A percentile compares a stretch with the other conserved stretches of the same genome.
phyloP scores from a whole-genome alignment of 1,284 basidiomycete species.

The Puccinia brachypodii region DNA sequence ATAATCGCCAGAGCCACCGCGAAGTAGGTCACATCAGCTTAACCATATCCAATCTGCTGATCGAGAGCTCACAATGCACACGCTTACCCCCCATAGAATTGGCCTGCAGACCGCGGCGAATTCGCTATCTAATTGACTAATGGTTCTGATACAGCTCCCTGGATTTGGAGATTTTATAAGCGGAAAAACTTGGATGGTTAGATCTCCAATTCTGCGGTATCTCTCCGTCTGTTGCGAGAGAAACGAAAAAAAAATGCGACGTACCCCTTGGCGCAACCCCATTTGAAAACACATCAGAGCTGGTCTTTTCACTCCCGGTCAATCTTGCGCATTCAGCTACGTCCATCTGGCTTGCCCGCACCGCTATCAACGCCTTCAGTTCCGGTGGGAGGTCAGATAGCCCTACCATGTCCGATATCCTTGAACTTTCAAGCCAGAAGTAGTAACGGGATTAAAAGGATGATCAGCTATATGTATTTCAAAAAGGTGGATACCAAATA shows the following conservation, averaged over 20 bases:
- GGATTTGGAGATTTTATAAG: background rate
- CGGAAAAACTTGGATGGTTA: background rate
- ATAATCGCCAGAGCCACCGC: background rate
- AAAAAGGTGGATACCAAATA: background rate
- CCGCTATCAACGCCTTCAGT: background rate
- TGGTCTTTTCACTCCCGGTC: background rate
- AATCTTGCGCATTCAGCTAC: background rate
- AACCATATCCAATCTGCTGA: background rate
- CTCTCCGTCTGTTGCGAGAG: background rate
- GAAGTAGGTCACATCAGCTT: background rate
- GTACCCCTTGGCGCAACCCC: constrained; percentile 4
- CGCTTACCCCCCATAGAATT: constrained; percentile 11
- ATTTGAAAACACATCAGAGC: background rate
- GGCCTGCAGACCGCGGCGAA: constrained; percentile 7
- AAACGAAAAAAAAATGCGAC: background rate
- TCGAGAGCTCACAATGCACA: background rate
- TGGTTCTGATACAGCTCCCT: constrained; percentile 7
- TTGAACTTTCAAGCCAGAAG: background rate
- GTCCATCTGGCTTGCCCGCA: background rate
- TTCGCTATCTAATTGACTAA: constrained; percentile 3
- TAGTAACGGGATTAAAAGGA: background rate
- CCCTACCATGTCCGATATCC: background rate
- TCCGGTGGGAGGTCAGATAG: constrained; percentile 3
- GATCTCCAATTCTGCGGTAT: background rate
- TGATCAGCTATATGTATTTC: background rate